Evolutionary conservation across 345 rosid genomes (phyloP), one percentile per base, ranked within the genome.

Genomic region (Hypericum perforatum): DNA sequence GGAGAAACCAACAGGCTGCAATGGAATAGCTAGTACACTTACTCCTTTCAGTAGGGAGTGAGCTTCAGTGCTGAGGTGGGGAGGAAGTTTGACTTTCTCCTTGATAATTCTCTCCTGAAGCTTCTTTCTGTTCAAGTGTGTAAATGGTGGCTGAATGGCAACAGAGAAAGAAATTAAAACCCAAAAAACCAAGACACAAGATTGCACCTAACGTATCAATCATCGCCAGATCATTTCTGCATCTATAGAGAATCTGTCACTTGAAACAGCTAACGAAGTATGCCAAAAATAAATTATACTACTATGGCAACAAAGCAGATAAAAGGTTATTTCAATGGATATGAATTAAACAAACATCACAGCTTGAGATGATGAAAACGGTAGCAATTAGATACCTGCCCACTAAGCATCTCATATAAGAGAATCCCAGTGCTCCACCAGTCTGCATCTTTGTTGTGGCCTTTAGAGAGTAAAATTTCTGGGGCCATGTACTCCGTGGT

Each of bases 401-500:
- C 87, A 6, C 81, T 73, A 58, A 84, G 44, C 87, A 84, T 84
- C 76, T 81, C 92, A 65, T 71, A 84, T 59, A 78, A 55, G 41
- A 84, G 80, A 42, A 81, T 70, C 53, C 85, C 87, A 51, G 68
- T 63, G 43, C 92, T 84, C 87, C 87, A 84, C 92, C 87, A 84
- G 56, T 81, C 87, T 0, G 85, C 92, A 66, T 80, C 81, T 61
- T 84, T 80, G 60, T 75, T 75, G 69, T 84, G 83, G 43, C 92
- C 83, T 73, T 73, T 84, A 38, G 81, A 76, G 43, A 63, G 75
- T 62, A 84, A 61, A 51, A 81, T 78, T 70, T 84, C 86, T 0
- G 86, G 86, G 65, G 91, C 86, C 91, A 84, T 80, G 73, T 84
- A 84, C 49, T 84, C 92, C 0, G 83, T 77, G 11, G 87, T 78